A percentile compares a stretch with the other conserved stretches of the same genome.
Evolutionary conservation across 257 asterid genomes (phyloP).

Genomic region (Pogostemon cablin): DNA sequence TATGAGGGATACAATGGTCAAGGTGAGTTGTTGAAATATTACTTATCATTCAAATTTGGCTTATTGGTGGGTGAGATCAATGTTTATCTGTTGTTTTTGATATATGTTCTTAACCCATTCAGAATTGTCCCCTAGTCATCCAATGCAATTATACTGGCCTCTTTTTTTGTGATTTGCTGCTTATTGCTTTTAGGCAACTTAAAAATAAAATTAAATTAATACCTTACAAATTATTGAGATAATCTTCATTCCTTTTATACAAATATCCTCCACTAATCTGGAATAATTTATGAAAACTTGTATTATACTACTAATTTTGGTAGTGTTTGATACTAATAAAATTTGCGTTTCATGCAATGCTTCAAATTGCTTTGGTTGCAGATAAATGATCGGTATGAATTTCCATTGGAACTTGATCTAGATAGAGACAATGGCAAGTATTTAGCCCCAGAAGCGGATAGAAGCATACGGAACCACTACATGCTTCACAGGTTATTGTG

Average conservation of each 20-base stretch:
- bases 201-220: too few relatives aligned
- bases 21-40: constrained; percentile 57
- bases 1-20: constrained; percentile 94
- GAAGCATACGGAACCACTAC: constrained; percentile 88
- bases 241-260: too few relatives aligned
- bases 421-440: constrained; percentile 92
- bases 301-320: background rate
- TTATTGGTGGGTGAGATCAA: constrained; percentile 18
- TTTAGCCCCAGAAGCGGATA: constrained; percentile 93
- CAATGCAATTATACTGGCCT: constrained; percentile 4
- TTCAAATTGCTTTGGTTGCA: constrained; percentile 43
- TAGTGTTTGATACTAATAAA: background rate
- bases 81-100: constrained; percentile 19
- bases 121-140: background rate
- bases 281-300: background rate
- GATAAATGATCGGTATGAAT: constrained; percentile 98
- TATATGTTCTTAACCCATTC: constrained; percentile 6
- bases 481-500: constrained; percentile 79
- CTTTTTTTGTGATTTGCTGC: constrained; percentile 18
- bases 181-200: background rate
- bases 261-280: background rate
- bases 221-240: too few relatives aligned
- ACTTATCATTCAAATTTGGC: background rate
- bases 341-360: constrained; percentile 6
- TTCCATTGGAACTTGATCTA: constrained; percentile 94